Conservation (phyloP, 805 yeast species). For the Candida nitratophila region DNA sequence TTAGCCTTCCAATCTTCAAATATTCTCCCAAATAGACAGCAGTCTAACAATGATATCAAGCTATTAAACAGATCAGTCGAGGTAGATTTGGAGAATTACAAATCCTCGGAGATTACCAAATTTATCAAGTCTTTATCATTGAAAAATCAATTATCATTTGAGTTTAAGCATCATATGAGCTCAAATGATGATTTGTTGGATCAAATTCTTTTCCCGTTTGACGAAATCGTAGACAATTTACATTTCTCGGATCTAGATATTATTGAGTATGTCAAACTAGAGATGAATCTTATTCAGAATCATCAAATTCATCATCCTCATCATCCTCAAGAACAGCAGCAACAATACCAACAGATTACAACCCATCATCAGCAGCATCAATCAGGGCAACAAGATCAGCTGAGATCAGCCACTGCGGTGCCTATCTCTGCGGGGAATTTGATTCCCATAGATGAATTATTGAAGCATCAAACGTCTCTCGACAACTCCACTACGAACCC, state of each 20-base stretch:
- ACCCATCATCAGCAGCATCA: too few relatives aligned
- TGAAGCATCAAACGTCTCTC: too few relatives aligned
- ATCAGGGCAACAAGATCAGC: too few relatives aligned
- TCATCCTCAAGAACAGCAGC: background rate
- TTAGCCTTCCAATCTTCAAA: background rate
- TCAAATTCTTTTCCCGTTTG: conserved; percentile 28
- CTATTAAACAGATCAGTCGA: background rate
- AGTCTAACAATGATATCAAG: background rate
- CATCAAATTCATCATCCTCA: too few relatives aligned
- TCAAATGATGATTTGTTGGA: conserved; percentile 6
- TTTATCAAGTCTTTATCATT: background rate
- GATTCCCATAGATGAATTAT: too few relatives aligned
- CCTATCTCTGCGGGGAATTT: too few relatives aligned
- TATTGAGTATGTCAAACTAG: conserved; percentile 15
- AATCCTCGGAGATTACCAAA: background rate
- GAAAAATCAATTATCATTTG: conserved; percentile 1
- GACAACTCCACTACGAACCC: too few relatives aligned
- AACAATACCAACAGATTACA: background rate
- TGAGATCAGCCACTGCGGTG: too few relatives aligned
- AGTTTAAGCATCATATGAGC: too few relatives aligned
- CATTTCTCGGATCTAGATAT: conserved; percentile 29
- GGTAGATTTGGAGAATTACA: background rate
- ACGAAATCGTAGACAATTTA: conserved; percentile 26
- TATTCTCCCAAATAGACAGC: background rate
- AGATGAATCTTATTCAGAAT: background rate